These are phyloP conservation scores for Phragmites australis DNA, from an alignment of 176 grass and related monocot species.

Conservation along the genomic window DNA sequence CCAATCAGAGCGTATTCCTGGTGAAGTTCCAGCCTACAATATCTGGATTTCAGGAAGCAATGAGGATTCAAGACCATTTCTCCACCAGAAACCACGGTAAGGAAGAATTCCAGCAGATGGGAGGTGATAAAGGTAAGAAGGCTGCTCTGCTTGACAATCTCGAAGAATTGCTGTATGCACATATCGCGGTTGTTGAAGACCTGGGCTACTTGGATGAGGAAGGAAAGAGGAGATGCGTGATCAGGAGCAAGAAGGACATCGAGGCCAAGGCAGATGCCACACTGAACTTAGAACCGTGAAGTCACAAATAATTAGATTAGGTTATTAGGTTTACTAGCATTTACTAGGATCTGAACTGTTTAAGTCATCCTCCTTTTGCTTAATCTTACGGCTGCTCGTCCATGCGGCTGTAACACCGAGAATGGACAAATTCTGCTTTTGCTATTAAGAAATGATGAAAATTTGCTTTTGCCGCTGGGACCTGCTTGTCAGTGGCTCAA, in stretches of 20 bases:
- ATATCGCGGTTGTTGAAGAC: constrained; percentile 69
- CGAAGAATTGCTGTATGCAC: constrained; percentile 53
- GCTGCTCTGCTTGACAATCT: constrained; percentile 37
- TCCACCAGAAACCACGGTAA: constrained; percentile 55
- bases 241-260: constrained; percentile 74
- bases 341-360: not conserved
- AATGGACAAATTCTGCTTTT: constrained; percentile 4
- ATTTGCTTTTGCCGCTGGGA: not conserved
- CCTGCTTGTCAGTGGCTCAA: not conserved
- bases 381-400: not conserved
- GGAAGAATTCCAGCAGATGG: constrained; percentile 52
- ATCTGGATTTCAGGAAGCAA: constrained; percentile 85
- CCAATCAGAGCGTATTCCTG: constrained; percentile 55
- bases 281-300: constrained; percentile 50
- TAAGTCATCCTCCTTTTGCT: constrained; percentile 1
- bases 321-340: constrained; percentile 2
- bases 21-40: constrained; percentile 66
- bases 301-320: not conserved
- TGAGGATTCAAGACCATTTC: constrained; percentile 56
- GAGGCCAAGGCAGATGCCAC: constrained; percentile 58
- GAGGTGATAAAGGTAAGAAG: constrained; percentile 35
- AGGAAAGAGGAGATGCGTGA: constrained; percentile 57
- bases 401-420: constrained; percentile 4
- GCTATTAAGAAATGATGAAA: not conserved
- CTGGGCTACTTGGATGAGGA: constrained; percentile 60